Conservation (phyloP, 164 flowering plant genomes). For the Tetrastigma voinierianum region DNA sequence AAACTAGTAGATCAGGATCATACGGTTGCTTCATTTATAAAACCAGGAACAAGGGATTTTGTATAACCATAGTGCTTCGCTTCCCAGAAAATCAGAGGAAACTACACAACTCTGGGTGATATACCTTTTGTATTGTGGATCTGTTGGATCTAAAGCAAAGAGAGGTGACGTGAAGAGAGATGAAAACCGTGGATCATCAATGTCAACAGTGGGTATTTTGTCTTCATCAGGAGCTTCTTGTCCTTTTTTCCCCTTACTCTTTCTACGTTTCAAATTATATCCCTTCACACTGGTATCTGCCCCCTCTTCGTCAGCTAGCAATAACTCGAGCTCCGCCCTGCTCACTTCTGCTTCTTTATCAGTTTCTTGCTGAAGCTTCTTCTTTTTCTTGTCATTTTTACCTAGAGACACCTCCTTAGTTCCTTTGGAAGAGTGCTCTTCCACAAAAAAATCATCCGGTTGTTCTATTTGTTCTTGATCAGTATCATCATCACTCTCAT, state of each 20-base stretch:
- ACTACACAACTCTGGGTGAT: slow-evolving; percentile 3
- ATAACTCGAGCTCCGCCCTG: slow-evolving; percentile 81
- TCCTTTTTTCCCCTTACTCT: slow-evolving; percentile 54
- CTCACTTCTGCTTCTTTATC: slow-evolving; percentile 63
- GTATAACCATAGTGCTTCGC: too few relatives aligned
- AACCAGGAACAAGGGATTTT: neutral
- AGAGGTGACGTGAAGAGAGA: slow-evolving; percentile 48
- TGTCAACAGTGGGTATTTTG: slow-evolving; percentile 55
- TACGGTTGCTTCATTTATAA: neutral
- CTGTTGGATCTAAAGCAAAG: slow-evolving; percentile 90
- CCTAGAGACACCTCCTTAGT: slow-evolving; percentile 17
- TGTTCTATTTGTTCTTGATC: slow-evolving; percentile 47
- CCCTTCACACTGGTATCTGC: slow-evolving; percentile 54
- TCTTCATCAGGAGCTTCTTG: slow-evolving; percentile 49
- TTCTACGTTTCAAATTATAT: slow-evolving; percentile 69
- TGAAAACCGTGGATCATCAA: slow-evolving; percentile 73
- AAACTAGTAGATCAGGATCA: neutral
- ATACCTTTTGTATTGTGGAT: slow-evolving; percentile 87
- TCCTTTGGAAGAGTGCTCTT: slow-evolving; percentile 43
- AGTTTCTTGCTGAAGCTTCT: slow-evolving; percentile 20
- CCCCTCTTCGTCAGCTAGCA: slow-evolving; percentile 77
- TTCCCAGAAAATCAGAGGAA: neutral
- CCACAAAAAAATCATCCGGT: slow-evolving; percentile 82
- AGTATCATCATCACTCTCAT: slow-evolving; percentile 58
- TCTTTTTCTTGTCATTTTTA: slow-evolving; percentile 17